Conservation (phyloP, 2,329 filamentous ascomycete genomes). For the Paramyrothecium roridum region DNA sequence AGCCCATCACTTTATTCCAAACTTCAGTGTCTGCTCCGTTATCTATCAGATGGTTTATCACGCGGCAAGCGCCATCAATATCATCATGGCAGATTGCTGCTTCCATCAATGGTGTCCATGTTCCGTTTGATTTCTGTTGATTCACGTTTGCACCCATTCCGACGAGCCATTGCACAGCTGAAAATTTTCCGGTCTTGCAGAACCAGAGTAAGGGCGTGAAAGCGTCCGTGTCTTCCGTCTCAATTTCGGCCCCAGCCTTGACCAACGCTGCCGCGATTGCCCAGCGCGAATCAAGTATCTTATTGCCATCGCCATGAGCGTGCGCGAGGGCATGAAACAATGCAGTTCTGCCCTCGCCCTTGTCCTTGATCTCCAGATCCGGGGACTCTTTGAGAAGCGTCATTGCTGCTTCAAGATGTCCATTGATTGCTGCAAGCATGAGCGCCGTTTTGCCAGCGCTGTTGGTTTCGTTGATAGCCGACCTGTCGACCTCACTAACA, state of each 20-base stretch:
- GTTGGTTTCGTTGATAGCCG: background rate
- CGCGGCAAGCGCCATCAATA: background rate
- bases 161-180: background rate
- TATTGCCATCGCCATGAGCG: background rate
- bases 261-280: background rate
- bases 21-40: background rate
- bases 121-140: background rate
- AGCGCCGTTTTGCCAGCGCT: background rate
- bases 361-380: background rate
- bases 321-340: background rate
- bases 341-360: background rate
- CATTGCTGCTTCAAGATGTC: background rate
- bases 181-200: background rate
- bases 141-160: background rate
- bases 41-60: background rate
- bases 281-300: background rate
- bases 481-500: background rate
- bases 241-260: background rate
- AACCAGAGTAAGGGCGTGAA: background rate
- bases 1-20: background rate
- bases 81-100: background rate
- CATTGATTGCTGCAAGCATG: background rate
- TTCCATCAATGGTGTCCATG: background rate
- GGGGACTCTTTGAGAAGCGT: background rate
- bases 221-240: background rate